phyloP scores from a whole-genome alignment of 2,329 filamentous ascomycete genomes.

The Fusarium nygamai region DNA sequence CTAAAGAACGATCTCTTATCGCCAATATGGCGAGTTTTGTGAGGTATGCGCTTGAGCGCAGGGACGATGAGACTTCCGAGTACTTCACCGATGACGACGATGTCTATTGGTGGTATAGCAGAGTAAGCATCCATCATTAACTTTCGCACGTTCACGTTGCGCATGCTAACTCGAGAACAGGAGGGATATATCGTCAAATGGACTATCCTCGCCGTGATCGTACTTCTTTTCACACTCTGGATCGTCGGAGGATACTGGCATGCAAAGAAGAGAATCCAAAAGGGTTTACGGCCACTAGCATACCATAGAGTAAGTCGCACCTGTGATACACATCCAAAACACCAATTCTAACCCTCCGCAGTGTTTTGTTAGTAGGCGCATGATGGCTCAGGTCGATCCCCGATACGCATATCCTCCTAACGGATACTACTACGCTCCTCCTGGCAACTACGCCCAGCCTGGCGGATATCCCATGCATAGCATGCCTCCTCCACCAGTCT shows the following conservation, averaged over 20 bases:
- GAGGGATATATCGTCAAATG: conserved; percentile 75
- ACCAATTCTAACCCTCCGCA: conserved; percentile 40
- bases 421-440: conserved; percentile 52
- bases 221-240: conserved; percentile 68
- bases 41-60: conserved; percentile 30
- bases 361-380: conserved; percentile 62
- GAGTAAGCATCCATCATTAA: conserved; percentile 33
- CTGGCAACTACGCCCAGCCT: conserved; percentile 36
- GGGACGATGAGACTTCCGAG: conserved; percentile 13
- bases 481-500: conserved; percentile 65
- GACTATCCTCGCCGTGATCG: conserved; percentile 71
- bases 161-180: conserved; percentile 49
- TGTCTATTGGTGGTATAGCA: conserved; percentile 46
- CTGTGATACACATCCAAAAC: not conserved
- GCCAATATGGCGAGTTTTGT: conserved; percentile 33
- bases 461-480: conserved; percentile 44
- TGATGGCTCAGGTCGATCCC: conserved; percentile 59
- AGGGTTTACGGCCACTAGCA: conserved; percentile 70
- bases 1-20: not conserved
- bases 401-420: conserved; percentile 58
- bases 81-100: conserved; percentile 26
- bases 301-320: conserved; percentile 72
- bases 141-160: not conserved
- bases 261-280: conserved; percentile 72
- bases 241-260: conserved; percentile 76